Percentiles rank a stretch among this genome's conserved stretches.
phyloP scores from a whole-genome alignment of 2,329 filamentous ascomycete species.

The Xylaria sp. region DNA sequence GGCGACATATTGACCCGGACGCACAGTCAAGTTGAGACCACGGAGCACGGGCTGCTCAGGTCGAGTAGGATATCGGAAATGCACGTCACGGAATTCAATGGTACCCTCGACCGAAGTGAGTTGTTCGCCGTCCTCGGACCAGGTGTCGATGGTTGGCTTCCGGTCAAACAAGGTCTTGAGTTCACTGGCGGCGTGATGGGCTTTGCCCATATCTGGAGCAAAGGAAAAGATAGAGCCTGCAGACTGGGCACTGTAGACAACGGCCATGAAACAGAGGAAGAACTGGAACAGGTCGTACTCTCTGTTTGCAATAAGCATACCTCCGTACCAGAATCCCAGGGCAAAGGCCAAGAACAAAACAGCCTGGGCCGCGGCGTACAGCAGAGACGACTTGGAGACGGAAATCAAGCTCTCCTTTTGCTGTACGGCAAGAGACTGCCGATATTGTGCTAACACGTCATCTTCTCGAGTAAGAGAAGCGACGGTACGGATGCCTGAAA shows the following conservation, averaged over 20 bases:
- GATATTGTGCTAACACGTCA: conserved; percentile 81
- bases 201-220: conserved; percentile 92
- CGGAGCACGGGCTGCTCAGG: conserved; percentile 92
- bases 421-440: conserved; percentile 71
- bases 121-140: conserved; percentile 74
- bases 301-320: conserved; percentile 73
- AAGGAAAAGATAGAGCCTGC: conserved; percentile 91
- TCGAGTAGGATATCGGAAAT: conserved; percentile 93
- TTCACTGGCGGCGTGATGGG: conserved; percentile 81
- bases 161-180: conserved; percentile 87
- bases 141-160: conserved; percentile 82
- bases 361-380: conserved; percentile 88
- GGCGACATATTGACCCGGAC: conserved; percentile 84
- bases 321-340: conserved; percentile 93
- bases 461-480: conserved; percentile 88
- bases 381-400: conserved; percentile 76
- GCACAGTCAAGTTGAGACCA: conserved; percentile 78
- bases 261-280: conserved; percentile 87
- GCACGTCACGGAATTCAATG: conserved; percentile 90
- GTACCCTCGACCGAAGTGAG: conserved; percentile 75
- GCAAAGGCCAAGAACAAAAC: conserved; percentile 85
- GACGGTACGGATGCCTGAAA: conserved; percentile 92
- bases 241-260: conserved; percentile 92
- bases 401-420: conserved; percentile 75
- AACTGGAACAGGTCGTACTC: conserved; percentile 88